Evolutionary conservation across 2,329 filamentous ascomycete genomes (phyloP), one percentile per base, ranked within the genome.

Genomic region (Hansfordia pulvinata): DNA sequence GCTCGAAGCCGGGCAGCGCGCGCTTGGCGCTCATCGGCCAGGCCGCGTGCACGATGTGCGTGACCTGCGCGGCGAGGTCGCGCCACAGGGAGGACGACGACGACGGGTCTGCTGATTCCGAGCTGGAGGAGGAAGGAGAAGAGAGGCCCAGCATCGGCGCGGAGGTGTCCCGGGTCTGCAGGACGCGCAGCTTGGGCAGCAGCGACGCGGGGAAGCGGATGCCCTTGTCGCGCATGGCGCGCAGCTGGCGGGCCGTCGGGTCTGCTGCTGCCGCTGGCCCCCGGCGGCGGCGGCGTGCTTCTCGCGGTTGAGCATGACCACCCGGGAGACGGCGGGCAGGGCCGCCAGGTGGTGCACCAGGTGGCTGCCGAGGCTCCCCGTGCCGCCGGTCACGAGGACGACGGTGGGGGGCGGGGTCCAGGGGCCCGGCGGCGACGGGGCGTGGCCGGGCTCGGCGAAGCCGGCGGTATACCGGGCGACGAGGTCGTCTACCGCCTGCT

Each of bases 31-130:
- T 58, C 60, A 67, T 65, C 1, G 54, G 56, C 60, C 61, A 69
- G 0, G 61, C 63, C 25, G 59, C 64, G 38, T 67, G 62, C 12
- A 64, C 30, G 20, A 71, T 54, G 31, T 66, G 57, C 0, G 64
- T 69, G 7, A 58, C 58, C 3, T 27, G 37, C 0, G 34, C n/a
- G 0, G 45, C 37, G 1, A 69, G 48, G 0, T 26, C 13, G 3
- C 41, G 20, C 34, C 69, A 67, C 2, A 50, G 43, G 4, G 36
- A 20, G 0, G 30, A 10, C 0, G 43, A 13, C n/a, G n/a, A n/a
- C n/a, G n/a, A n/a, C n/a, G n/a, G n/a, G n/a, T n/a, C n/a, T n/a
- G n/a, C n/a, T n/a, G n/a, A n/a, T n/a, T n/a, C n/a, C n/a, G n/a
- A n/a, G n/a, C n/a, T n/a, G n/a, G n/a, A n/a, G n/a, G n/a, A n/a